Evolutionary conservation across 2,329 filamentous ascomycete genomes (phyloP).

Genomic region (Pseudogymnoascus sp.): DNA sequence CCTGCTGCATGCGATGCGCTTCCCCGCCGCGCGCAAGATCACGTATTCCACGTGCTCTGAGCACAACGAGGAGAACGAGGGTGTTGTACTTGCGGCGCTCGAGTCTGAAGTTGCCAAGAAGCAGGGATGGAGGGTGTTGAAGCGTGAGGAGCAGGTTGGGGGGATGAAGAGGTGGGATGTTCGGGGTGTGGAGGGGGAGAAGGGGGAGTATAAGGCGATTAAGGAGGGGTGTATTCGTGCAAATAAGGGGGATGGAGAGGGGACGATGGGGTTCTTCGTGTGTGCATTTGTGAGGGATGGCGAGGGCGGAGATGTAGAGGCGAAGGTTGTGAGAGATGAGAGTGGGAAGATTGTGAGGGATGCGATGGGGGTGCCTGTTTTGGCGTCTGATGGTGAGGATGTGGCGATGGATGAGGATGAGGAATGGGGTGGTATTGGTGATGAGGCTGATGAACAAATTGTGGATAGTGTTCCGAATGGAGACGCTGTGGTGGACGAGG

Average conservation of each 20-base stretch:
- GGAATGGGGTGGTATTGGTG: conserved; percentile 14
- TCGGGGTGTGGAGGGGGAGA: conserved; percentile 39
- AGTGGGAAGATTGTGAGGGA: conserved; percentile 44
- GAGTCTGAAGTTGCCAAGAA: conserved; percentile 55
- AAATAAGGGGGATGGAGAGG: conserved; percentile 69
- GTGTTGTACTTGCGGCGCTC: conserved; percentile 67
- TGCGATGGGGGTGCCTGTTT: conserved; percentile 30
- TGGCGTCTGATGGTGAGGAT: conserved; percentile 24
- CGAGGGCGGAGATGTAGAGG: neutral
- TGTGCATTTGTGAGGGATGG: conserved; percentile 63
- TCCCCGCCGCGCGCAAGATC: conserved; percentile 65
- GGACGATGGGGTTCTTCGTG: conserved; percentile 94
- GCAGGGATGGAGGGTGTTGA: conserved; percentile 70
- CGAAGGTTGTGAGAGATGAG: conserved; percentile 35
- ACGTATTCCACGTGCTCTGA: conserved; percentile 94
- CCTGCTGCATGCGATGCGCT: conserved; percentile 74
- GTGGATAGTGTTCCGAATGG: neutral
- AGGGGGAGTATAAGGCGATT: neutral
- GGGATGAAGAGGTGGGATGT: conserved; percentile 72
- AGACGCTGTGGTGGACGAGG: neutral
- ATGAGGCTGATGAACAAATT: conserved; percentile 11
- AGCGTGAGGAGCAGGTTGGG: conserved; percentile 61
- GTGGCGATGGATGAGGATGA: conserved; percentile 13
- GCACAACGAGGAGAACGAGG: conserved; percentile 80
- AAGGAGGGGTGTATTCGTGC: conserved; percentile 74